Base-by-base conservation (phyloP, 2,329 filamentous ascomycete species). In the Neofusicoccum sp. region DNA sequence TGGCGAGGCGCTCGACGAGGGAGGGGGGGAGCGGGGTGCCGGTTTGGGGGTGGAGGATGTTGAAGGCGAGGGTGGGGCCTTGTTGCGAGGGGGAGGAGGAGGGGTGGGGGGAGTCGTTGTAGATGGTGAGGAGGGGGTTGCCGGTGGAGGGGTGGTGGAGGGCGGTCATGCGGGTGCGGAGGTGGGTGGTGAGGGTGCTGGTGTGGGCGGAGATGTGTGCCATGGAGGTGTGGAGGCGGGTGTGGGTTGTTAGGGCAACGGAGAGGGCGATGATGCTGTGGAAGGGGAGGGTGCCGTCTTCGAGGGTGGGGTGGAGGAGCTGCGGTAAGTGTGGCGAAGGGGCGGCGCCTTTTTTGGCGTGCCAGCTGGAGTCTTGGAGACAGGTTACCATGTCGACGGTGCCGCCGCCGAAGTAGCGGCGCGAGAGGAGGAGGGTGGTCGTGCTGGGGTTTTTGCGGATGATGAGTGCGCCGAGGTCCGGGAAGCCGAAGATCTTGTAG, bases 401-500 rank as follows among this genome's bases (percentile, higher is more conserved):
- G 8, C 87, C 87, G 30, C 87, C 87, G 20, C 86, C 87, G 67
- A 90, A 89, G 68, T 88, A 90, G 63, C 78, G 81, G 41, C 91
- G 85, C 41, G 80, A 79, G 31, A 83, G 78, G 49, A 96, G 86
- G 2, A 88, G 71, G 40, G 81, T 73, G 8, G 84, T 84, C 11
- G 89, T 84, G 84, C n/a, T 77, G 59, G 79, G 76, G 56, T 36
- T 81, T 66, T 90, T 91, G 45, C 89, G 86, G 12, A 98, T 86
- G 33, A 98, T 86, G 61, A 98, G 77, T 1, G 87, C 92, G 1
- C 93, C 93, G 1, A 98, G 79, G 71, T 97, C 91, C 0, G 93
- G 93, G 65, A 97, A 97, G 1, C 95, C 93, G 72, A 98, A 98
- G 16, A 97, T 93, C 73, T 98, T 99, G 78, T 97, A 96, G 65